These are phyloP conservation scores for Verticillium albo-atrum DNA, from an alignment of 2,329 filamentous ascomycete genomes.

Conservation along the genomic window DNA sequence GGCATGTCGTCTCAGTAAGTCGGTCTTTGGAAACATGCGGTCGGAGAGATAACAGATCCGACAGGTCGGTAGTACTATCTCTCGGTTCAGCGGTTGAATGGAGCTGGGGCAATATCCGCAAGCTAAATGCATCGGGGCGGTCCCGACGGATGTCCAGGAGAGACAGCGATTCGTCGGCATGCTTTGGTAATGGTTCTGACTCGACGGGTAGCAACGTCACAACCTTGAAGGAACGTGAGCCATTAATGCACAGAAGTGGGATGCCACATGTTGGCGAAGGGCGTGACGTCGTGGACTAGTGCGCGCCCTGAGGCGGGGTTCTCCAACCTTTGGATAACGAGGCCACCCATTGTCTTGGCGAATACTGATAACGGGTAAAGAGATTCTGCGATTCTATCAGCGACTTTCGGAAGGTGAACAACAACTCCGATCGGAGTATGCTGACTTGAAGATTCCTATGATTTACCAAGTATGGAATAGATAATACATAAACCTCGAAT, in stretches of 20 bases:
- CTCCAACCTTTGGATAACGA: background rate
- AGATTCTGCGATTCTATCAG: background rate
- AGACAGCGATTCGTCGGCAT: background rate
- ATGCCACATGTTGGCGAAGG: background rate
- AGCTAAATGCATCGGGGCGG: background rate
- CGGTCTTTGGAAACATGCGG: background rate
- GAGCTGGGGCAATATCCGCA: background rate
- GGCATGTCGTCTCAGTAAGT: background rate
- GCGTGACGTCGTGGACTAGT: background rate
- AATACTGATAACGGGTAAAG: background rate
- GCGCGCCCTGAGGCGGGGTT: background rate
- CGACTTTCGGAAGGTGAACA: background rate
- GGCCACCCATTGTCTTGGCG: background rate
- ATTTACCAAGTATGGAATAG: background rate
- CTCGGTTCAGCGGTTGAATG: background rate
- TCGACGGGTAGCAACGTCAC: background rate
- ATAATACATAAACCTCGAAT: background rate
- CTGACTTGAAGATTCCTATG: background rate
- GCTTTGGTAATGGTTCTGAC: background rate
- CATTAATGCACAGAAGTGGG: slow-evolving; percentile 1
- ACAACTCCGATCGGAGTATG: slow-evolving; percentile 3
- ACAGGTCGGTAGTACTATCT: background rate
- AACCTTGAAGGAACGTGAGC: background rate
- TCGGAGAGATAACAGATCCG: background rate
- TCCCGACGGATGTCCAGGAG: background rate